Conservation (phyloP, 495 filamentous ascomycete genomes). For the Penicillium salamii region DNA sequence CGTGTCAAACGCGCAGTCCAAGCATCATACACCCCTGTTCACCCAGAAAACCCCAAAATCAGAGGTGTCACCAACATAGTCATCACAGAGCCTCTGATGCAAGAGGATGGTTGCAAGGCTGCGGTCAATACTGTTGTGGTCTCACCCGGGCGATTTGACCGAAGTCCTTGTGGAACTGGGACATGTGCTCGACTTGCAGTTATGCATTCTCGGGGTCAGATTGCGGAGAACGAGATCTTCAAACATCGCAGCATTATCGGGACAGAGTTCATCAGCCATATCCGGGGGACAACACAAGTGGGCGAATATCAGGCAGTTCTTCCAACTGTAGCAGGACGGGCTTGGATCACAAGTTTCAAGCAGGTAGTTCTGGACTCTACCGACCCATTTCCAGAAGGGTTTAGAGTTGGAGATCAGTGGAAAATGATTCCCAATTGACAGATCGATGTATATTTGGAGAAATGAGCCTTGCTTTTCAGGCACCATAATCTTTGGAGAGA, state of each 20-base stretch:
- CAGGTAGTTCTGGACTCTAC: slow-evolving; percentile 30
- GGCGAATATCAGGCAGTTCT: slow-evolving; percentile 27
- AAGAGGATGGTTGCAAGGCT: slow-evolving; percentile 17
- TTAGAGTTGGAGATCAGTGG: slow-evolving; percentile 32
- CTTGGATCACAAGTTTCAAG: slow-evolving; percentile 35
- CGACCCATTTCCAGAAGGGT: slow-evolving; percentile 33
- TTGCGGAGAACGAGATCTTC: slow-evolving; percentile 27
- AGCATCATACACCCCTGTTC: slow-evolving; percentile 22
- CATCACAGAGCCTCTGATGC: slow-evolving; percentile 23
- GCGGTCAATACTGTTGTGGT: slow-evolving; percentile 32
- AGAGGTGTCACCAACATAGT: slow-evolving; percentile 25
- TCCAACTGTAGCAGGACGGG: slow-evolving; percentile 31
- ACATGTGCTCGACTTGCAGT: slow-evolving; percentile 35
- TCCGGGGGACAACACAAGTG: slow-evolving; percentile 26
- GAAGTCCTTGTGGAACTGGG: slow-evolving; percentile 37
- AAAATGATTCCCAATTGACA: slow-evolving; percentile 14
- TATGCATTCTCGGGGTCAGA: slow-evolving; percentile 26
- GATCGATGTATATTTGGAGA: not conserved
- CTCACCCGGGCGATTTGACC: slow-evolving; percentile 36
- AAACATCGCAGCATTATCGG: slow-evolving; percentile 31
- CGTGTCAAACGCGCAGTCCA: slow-evolving; percentile 30
- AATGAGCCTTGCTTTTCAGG: no score
- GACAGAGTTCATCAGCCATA: slow-evolving; percentile 26
- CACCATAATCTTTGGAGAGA: no score
- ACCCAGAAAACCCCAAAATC: slow-evolving; percentile 32